These are phyloP conservation scores for Colletotrichum filicis DNA, from an alignment of 2,329 filamentous ascomycete genomes.

Conservation along the genomic window DNA sequence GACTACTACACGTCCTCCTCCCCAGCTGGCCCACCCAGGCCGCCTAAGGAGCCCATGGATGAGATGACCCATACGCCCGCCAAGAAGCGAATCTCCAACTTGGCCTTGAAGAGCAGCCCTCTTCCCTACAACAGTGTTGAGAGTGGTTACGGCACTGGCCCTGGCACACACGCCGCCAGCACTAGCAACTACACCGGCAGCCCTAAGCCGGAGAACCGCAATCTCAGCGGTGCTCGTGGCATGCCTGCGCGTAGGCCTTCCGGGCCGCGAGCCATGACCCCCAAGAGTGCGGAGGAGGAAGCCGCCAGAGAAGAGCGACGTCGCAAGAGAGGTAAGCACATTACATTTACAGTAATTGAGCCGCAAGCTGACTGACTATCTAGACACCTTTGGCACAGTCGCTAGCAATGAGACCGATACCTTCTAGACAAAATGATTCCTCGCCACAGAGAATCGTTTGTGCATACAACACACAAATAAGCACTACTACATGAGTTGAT, in stretches of 20 bases:
- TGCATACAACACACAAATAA: not conserved
- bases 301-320: slow-evolving; percentile 58
- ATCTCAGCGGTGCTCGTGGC: slow-evolving; percentile 64
- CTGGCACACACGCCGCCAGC: slow-evolving; percentile 59
- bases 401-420: slow-evolving; percentile 65
- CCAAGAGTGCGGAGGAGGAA: slow-evolving; percentile 61
- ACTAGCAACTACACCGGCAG: slow-evolving; percentile 63
- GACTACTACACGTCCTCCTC: slow-evolving; percentile 59
- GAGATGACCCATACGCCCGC: slow-evolving; percentile 54
- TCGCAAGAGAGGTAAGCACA: slow-evolving; percentile 66
- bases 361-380: slow-evolving; percentile 23
- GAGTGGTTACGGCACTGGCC: slow-evolving; percentile 63
- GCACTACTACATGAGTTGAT: slow-evolving; percentile 18
- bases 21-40: slow-evolving; percentile 62
- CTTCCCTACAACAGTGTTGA: slow-evolving; percentile 67
- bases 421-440: slow-evolving; percentile 51
- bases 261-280: slow-evolving; percentile 71
- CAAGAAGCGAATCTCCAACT: slow-evolving; percentile 60
- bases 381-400: slow-evolving; percentile 65
- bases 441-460: slow-evolving; percentile 5
- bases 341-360: not conserved
- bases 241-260: slow-evolving; percentile 65
- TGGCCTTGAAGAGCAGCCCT: slow-evolving; percentile 63
- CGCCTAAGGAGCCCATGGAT: slow-evolving; percentile 72
- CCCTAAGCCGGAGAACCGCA: slow-evolving; percentile 67